Evolutionary conservation across 2,329 filamentous ascomycete species (phyloP).

Genomic region (Teratosphaeria pseudoeucalypti): DNA sequence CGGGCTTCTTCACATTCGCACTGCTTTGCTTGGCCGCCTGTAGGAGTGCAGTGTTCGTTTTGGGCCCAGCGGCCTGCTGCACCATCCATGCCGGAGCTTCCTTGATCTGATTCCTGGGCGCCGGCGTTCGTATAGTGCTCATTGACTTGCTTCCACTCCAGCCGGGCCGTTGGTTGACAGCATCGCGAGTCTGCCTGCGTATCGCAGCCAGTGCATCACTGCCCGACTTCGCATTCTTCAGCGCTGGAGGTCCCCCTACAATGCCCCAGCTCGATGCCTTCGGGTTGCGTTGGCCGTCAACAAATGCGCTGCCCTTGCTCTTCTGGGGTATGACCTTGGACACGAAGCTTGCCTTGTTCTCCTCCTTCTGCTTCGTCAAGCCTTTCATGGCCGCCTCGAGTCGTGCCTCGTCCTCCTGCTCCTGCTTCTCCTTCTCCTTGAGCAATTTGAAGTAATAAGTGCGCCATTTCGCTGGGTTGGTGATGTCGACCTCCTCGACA

Average conservation of each 20-base stretch:
- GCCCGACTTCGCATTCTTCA: slow-evolving; percentile 13
- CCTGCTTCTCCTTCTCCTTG: slow-evolving; percentile 29
- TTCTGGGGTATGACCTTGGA: slow-evolving; percentile 4
- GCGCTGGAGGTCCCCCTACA: background rate
- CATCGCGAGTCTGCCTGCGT: slow-evolving; percentile 4
- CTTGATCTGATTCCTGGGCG: slow-evolving; percentile 3
- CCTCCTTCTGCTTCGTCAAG: slow-evolving; percentile 47
- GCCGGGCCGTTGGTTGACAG: slow-evolving; percentile 1
- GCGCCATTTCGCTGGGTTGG: slow-evolving; percentile 62
- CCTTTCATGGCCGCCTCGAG: slow-evolving; percentile 47
- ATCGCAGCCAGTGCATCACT: slow-evolving; percentile 6
- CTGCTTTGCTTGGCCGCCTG: background rate
- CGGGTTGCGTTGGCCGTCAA: slow-evolving; percentile 5
- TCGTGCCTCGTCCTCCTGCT: slow-evolving; percentile 20
- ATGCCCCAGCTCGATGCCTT: slow-evolving; percentile 1
- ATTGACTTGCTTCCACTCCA: background rate
- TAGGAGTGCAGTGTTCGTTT: background rate
- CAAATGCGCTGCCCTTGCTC: slow-evolving; percentile 1
- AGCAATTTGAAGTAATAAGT: slow-evolving; percentile 54
- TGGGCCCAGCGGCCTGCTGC: slow-evolving; percentile 1
- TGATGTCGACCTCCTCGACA: slow-evolving; percentile 42
- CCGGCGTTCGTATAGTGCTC: background rate
- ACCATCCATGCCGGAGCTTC: slow-evolving; percentile 7
- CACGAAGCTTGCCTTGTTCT: slow-evolving; percentile 33
- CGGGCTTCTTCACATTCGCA: background rate